phyloP scores from a whole-genome alignment of 257 asterid species.

The Penstemon newberryi region DNA sequence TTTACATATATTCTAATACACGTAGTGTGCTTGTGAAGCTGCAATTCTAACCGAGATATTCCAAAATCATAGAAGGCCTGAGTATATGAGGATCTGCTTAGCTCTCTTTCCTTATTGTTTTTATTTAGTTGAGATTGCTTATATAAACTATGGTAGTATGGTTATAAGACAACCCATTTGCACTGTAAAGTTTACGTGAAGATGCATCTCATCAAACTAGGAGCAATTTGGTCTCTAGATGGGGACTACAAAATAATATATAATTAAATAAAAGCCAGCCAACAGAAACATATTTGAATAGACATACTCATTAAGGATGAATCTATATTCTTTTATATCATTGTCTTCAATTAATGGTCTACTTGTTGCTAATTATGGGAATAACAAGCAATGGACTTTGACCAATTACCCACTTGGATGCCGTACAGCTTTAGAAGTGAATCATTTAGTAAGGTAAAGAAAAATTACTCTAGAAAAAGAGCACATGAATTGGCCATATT shows the following conservation, averaged over 20 bases:
- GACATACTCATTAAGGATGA: background rate
- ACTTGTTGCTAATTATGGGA: conserved; percentile 1
- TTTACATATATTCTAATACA: background rate
- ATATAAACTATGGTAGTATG: background rate
- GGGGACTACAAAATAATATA: background rate
- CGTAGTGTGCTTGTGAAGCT: background rate
- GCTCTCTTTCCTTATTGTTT: background rate
- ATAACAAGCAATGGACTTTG: background rate
- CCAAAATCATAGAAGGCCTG: background rate
- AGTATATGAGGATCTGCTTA: background rate
- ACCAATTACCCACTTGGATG: conserved; percentile 6
- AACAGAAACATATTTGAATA: background rate
- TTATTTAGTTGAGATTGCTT: background rate
- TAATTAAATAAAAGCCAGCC: background rate
- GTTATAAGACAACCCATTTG: background rate
- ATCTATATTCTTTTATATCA: conserved; percentile 1
- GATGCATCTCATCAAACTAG: too few species aligned
- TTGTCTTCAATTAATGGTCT: background rate
- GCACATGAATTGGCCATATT: background rate
- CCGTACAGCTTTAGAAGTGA: background rate
- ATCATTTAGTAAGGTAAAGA: background rate
- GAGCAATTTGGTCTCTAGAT: background rate
- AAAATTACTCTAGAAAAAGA: conserved; percentile 3
- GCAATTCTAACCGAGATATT: background rate
- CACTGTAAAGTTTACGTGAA: background rate